Conservation (phyloP, 225 moss, liverwort and hornwort genomes). For the Marchantia paleacea region DNA sequence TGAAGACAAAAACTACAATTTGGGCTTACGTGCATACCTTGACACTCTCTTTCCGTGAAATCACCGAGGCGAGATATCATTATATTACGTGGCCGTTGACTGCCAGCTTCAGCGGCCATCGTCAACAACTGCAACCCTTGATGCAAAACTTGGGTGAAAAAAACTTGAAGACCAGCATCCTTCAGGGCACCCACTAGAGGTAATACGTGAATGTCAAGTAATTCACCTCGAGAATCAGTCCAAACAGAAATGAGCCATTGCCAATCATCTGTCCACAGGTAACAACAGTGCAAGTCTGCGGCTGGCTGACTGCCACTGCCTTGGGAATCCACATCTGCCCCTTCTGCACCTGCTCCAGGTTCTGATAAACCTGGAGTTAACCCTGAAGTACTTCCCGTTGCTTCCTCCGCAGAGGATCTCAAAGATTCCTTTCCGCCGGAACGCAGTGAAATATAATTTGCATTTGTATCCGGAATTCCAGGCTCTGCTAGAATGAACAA, state of each 20-base stretch:
- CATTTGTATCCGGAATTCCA: conserved; percentile 56
- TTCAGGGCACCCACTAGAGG: conserved; percentile 57
- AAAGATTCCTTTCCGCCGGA: conserved; percentile 46
- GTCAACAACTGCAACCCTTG: conserved; percentile 87
- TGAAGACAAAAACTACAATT: too few relatives aligned
- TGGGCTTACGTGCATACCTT: conserved; percentile 49
- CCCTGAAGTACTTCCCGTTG: conserved; percentile 53
- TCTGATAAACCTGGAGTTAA: conserved; percentile 55
- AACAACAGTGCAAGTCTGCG: conserved; percentile 94
- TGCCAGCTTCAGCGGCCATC: conserved; percentile 85
- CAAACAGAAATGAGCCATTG: conserved; percentile 97
- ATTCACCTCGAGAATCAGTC: conserved; percentile 94
- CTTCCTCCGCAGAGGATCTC: conserved; percentile 51
- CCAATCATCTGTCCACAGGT: conserved; percentile 92
- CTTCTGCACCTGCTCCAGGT: conserved; percentile 51
- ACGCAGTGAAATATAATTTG: conserved; percentile 47
- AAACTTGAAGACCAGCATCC: conserved; percentile 51
- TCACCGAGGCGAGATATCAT: conserved; percentile 83
- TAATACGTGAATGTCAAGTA: conserved; percentile 75
- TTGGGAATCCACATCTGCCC: conserved; percentile 47
- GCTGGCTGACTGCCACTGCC: conserved; percentile 47
- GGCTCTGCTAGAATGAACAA: conserved; percentile 81
- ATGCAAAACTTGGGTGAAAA: conserved; percentile 76
- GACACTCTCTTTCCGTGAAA: conserved; percentile 77
- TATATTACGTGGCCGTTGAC: conserved; percentile 62